Evolutionary conservation across 139 green algal genomes (phyloP).

Genomic region (Tetradesmus lagerheimii): DNA sequence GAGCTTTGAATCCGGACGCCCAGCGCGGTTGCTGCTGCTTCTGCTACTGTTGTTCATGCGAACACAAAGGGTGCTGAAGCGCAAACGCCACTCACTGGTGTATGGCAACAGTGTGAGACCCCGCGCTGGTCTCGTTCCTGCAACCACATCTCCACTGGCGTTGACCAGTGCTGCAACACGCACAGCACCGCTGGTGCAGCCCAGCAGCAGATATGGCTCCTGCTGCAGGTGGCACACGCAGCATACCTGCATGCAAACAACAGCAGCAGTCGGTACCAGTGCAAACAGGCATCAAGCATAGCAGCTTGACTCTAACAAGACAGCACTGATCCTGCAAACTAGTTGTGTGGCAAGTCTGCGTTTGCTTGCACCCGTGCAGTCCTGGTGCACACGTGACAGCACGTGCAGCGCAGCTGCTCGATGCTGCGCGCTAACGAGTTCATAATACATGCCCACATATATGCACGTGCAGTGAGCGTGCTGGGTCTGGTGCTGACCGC

Average conservation of each 20-base stretch:
- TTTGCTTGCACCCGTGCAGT: not conserved
- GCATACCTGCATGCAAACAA: not conserved
- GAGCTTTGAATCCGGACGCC: too few species aligned
- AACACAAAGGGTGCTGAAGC: not conserved
- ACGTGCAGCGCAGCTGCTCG: too few species aligned
- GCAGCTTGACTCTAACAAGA: too few species aligned
- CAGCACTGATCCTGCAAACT: too few species aligned
- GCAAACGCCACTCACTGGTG: slow-evolving; percentile 30
- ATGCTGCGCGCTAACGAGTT: too few species aligned
- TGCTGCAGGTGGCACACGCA: slow-evolving; percentile 53
- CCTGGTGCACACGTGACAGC: too few species aligned
- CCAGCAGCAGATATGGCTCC: slow-evolving; percentile 66
- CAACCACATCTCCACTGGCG: slow-evolving; percentile 21
- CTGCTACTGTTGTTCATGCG: slow-evolving; percentile 16
- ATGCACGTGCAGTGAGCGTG: not conserved
- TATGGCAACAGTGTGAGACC: slow-evolving; percentile 51
- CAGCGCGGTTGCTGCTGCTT: too few species aligned
- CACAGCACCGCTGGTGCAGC: slow-evolving; percentile 59
- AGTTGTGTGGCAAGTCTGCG: not conserved
- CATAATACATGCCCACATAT: too few species aligned
- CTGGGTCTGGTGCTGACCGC: not conserved
- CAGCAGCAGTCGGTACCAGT: not conserved
- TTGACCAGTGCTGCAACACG: slow-evolving; percentile 57
- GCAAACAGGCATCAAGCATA: not conserved
- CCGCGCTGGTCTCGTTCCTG: slow-evolving; percentile 21